A percentile compares a stretch with the other conserved stretches of the same genome.
These are phyloP conservation scores for Dioscorea cayenensis DNA, from an alignment of 116 monocot species.

Conservation along the genomic window DNA sequence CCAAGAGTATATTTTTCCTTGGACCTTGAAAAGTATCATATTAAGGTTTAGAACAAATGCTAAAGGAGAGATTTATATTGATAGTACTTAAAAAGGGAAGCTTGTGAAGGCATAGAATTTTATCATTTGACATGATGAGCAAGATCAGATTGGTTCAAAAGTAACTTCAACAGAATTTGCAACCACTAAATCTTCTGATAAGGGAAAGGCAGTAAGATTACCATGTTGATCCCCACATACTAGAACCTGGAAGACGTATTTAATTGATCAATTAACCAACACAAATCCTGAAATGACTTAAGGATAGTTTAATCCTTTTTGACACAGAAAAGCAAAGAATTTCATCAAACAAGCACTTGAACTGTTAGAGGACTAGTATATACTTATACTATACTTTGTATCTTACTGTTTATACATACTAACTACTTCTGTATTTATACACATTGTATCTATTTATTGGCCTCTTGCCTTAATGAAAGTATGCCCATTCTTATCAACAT, in stretches of 20 bases:
- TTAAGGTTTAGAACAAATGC: background rate
- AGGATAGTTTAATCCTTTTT: background rate
- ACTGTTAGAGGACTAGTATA: too few relatives aligned
- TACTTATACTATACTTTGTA: too few relatives aligned
- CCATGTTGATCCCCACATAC: constrained; percentile 90
- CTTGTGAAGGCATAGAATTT: background rate
- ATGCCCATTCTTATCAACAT: too few relatives aligned
- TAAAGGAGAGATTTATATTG: background rate
- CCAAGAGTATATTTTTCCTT: constrained; percentile 7
- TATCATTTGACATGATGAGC: too few relatives aligned
- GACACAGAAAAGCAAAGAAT: background rate
- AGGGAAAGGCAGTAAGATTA: constrained; percentile 61
- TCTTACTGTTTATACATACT: too few relatives aligned
- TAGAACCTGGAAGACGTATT: constrained; percentile 39
- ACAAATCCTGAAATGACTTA: background rate
- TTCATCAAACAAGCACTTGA: background rate
- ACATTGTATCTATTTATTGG: too few relatives aligned
- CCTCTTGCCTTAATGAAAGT: too few relatives aligned
- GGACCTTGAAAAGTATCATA: constrained; percentile 4
- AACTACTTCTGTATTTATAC: too few relatives aligned
- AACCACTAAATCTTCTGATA: constrained; percentile 20
- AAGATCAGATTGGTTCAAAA: too few relatives aligned
- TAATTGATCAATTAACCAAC: background rate
- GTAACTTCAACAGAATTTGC: constrained; percentile 7
- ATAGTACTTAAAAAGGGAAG: background rate